Conservation (phyloP, 2,329 filamentous ascomycete genomes). For the Aspergillus puulaauensis region DNA sequence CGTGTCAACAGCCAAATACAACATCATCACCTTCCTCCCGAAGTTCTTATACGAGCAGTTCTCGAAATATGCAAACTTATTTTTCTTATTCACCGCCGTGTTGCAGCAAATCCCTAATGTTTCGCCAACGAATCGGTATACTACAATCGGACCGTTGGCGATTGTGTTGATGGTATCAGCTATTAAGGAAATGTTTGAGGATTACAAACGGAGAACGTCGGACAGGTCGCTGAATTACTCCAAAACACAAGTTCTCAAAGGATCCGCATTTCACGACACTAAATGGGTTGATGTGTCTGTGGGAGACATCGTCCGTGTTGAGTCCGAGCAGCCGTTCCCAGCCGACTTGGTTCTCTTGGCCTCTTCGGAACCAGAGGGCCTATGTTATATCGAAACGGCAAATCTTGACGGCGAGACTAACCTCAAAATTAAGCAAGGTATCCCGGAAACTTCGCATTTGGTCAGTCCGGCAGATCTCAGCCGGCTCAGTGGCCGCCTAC, state of each 20-base stretch:
- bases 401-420: constrained; percentile 98
- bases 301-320: constrained; percentile 87
- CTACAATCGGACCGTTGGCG: constrained; percentile 89
- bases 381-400: constrained; percentile 98
- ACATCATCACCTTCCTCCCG: constrained; percentile 84
- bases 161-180: constrained; percentile 93
- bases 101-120: constrained; percentile 94
- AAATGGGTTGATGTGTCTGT: constrained; percentile 94
- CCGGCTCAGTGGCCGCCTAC: constrained; percentile 78
- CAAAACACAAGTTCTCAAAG: constrained; percentile 77
- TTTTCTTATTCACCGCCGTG: constrained; percentile 96
- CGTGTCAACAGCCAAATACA: constrained; percentile 97
- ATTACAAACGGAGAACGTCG: constrained; percentile 83
- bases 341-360: constrained; percentile 90
- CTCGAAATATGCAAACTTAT: constrained; percentile 97
- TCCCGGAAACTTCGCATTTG: constrained; percentile 85
- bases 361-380: constrained; percentile 92
- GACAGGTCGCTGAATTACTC: constrained; percentile 87
- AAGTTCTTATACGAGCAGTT: constrained; percentile 99
- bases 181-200: constrained; percentile 90
- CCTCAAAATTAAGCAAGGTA: constrained; percentile 95
- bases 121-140: constrained; percentile 92
- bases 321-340: constrained; percentile 93
- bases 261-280: constrained; percentile 78
- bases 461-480: constrained; percentile 86